Evolutionary conservation across 805 yeast species (phyloP), one percentile per base, ranked within the genome.

Genomic region (Hanseniaspora lachancei): DNA sequence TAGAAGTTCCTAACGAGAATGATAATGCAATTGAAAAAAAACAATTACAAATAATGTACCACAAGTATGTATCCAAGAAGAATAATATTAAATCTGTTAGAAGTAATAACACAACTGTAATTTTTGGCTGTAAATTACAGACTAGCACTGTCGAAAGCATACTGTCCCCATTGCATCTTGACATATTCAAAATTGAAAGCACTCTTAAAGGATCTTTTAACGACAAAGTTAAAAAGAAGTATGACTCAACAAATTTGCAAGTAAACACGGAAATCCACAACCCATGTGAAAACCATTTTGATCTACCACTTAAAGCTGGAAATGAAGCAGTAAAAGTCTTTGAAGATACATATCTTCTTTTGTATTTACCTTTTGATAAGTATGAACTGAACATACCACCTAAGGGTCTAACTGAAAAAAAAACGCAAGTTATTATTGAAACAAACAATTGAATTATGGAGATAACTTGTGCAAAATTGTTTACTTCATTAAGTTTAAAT

Each of bases 1-100:
- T 80, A 0, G 95, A 85, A 5, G 85, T 81, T 0, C 95, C 95
- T 58, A 82, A 74, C 43, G 82, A 79, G 60, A 82, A 75, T 0
- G 93, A 83, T 6, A 86, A 71, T 55, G 81, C 74, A 5, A 86
- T 82, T 0, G 95, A 86, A 57, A 84, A 82, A 0, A 78, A 63
- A 0, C 93, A 82, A 63, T 82, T 86, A 79, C 91, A 84, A 41
- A 86, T 74, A 57, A 86, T 86, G 62, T 85, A 86, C 95, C 95
- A 86, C 18, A 86, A 70, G 62, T 86, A 86, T 0, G 95, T 86
- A 61, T 86, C 95, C 55, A 86, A 74, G 61, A 84, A 84, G 66
- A 86, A 86, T 43, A 86, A 69, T 0, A 82, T 75, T 60, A 84
- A 67, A 64, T 85, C 89, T 0, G 89, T 81, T 12, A 78, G 41